Conservation (phyloP, 1,284 basidiomycete species). For the Malassezia obtusa region DNA sequence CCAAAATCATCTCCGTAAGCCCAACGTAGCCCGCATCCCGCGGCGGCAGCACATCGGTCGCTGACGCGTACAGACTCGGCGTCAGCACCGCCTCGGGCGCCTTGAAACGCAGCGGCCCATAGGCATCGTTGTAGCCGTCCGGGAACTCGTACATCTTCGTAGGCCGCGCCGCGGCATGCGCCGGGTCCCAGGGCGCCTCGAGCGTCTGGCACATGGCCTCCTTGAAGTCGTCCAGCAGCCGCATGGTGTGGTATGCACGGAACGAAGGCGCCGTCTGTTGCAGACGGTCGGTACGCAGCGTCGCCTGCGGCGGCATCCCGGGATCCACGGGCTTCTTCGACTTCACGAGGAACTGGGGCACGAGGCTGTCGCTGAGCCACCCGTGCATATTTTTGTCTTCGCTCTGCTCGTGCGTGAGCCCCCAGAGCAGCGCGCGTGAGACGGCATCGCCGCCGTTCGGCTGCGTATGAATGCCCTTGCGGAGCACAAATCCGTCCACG, state of each 20-base stretch:
- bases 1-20: slow-evolving; percentile 57
- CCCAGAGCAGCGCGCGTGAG: slow-evolving; percentile 25
- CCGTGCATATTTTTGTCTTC: slow-evolving; percentile 7
- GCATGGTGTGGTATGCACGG: slow-evolving; percentile 68
- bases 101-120: slow-evolving; percentile 69
- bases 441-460: slow-evolving; percentile 34
- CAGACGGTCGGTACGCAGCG: slow-evolving; percentile 38
- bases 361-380: slow-evolving; percentile 21
- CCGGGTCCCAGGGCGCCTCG: slow-evolving; percentile 77
- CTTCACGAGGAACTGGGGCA: slow-evolving; percentile 69
- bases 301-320: slow-evolving; percentile 57
- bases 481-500: slow-evolving; percentile 91
- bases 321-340: slow-evolving; percentile 60
- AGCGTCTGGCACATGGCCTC: slow-evolving; percentile 76
- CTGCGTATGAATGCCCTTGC: slow-evolving; percentile 62
- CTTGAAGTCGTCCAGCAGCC: slow-evolving; percentile 86
- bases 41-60: slow-evolving; percentile 17
- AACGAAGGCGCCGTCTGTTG: slow-evolving; percentile 61
- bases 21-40: slow-evolving; percentile 10
- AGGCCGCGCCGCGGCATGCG: slow-evolving; percentile 54
- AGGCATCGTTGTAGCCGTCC: slow-evolving; percentile 78
- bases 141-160: slow-evolving; percentile 75
- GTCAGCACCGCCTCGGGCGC: slow-evolving; percentile 85
- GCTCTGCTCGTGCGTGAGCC: slow-evolving; percentile 24
- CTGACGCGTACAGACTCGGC: slow-evolving; percentile 58